These are phyloP conservation scores for Hemisphaericaspora xylanilytica DNA, from an alignment of 1,139 yeast species.

Conservation along the genomic window DNA sequence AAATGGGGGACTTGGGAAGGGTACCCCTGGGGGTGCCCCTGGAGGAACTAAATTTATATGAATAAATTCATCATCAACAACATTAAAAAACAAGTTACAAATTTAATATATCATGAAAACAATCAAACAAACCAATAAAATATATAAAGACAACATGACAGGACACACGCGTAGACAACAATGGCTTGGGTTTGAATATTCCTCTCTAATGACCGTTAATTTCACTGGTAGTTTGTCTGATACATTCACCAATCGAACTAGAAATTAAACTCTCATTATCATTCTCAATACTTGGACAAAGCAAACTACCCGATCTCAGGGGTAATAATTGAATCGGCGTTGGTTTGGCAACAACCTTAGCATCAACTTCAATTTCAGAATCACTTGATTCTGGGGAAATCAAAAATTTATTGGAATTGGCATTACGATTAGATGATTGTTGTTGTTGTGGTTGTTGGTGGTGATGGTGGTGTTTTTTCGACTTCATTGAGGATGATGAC, in stretches of 20 bases:
- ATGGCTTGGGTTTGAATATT: too few species aligned
- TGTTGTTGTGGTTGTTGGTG: not conserved
- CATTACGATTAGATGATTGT: not conserved
- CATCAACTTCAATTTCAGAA: conserved; percentile 20
- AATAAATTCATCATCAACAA: too few species aligned
- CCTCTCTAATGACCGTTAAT: conserved; percentile 27
- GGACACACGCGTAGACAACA: too few species aligned
- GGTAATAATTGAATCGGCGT: not conserved
- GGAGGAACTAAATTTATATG: too few species aligned
- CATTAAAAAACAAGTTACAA: too few species aligned
- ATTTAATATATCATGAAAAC: too few species aligned
- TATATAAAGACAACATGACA: too few species aligned
- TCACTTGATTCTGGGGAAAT: conserved; percentile 33
- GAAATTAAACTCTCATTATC: conserved; percentile 37
- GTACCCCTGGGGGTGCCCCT: too few species aligned
- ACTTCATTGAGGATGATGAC: too few species aligned
- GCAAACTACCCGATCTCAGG: not conserved
- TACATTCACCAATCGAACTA: conserved; percentile 40
- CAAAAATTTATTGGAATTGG: conserved; percentile 21
- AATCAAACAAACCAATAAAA: too few species aligned
- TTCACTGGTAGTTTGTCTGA: conserved; percentile 39
- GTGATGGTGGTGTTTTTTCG: not conserved
- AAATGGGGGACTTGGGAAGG: too few species aligned
- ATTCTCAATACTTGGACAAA: conserved; percentile 6
- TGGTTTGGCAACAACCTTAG: not conserved